phyloP scores from a whole-genome alignment of 169 alveolate species.

The Plasmodium vivax region DNA sequence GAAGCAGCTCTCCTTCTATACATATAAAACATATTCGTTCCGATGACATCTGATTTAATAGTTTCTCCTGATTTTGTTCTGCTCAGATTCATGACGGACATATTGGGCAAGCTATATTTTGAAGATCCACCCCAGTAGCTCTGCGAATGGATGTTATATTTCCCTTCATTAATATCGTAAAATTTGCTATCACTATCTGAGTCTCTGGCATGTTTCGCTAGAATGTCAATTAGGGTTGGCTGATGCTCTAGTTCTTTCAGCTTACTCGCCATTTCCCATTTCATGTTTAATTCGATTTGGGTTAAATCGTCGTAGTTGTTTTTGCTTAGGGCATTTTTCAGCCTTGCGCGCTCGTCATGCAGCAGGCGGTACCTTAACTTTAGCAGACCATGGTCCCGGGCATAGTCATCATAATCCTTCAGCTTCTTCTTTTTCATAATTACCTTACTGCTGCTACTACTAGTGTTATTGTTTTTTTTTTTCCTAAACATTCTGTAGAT shows the following conservation, averaged over 20 bases:
- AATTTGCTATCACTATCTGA: constrained; percentile 20
- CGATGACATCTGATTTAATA: constrained; percentile 11
- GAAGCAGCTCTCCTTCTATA: constrained; percentile 74
- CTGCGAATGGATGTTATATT: constrained; percentile 15
- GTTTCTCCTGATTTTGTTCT: neutral
- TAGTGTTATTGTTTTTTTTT: constrained; percentile 21
- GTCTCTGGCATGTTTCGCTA: constrained; percentile 75
- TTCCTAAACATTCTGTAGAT: constrained; percentile 41
- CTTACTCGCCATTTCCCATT: constrained; percentile 1
- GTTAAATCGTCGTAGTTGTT: neutral
- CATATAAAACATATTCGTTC: constrained; percentile 18
- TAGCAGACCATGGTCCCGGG: constrained; percentile 4
- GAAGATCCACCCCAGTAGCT: constrained; percentile 38
- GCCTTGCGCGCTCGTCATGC: constrained; percentile 9
- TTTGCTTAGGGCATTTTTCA: neutral
- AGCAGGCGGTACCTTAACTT: constrained; percentile 6
- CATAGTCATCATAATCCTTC: constrained; percentile 31
- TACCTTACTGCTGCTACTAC: constrained; percentile 5
- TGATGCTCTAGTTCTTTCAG: neutral
- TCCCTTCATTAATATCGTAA: constrained; percentile 22
- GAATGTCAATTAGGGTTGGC: constrained; percentile 43
- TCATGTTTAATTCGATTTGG: constrained; percentile 18
- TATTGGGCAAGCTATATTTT: constrained; percentile 35
- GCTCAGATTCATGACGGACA: neutral
- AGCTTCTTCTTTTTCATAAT: constrained; percentile 25